These are phyloP conservation scores for Boletus rubropictus DNA, from an alignment of 768 basidiomycete genomes.

Conservation along the genomic window DNA sequence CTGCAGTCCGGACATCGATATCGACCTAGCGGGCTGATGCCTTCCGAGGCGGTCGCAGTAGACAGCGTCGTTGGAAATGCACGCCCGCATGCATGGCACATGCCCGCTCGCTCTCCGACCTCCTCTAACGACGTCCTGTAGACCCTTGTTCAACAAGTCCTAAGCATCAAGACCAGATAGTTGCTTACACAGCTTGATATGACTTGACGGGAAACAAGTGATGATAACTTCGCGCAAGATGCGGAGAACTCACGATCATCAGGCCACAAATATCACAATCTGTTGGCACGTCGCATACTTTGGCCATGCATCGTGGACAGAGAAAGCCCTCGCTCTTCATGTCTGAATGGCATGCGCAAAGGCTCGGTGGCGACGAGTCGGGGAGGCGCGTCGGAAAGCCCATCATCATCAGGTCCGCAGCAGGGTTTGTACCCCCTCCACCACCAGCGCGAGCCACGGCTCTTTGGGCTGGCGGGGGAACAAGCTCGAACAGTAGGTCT, in stretches of 20 bases:
- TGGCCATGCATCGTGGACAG: slow-evolving; percentile 88
- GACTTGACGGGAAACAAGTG: slow-evolving; percentile 92
- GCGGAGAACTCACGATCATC: slow-evolving; percentile 97
- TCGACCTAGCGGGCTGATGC: slow-evolving; percentile 77
- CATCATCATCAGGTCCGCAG: slow-evolving; percentile 97
- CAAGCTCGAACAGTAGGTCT: slow-evolving; percentile 90
- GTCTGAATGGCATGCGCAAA: slow-evolving; percentile 92
- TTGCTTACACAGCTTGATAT: slow-evolving; percentile 73
- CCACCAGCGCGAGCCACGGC: slow-evolving; percentile 44
- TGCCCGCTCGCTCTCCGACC: slow-evolving; percentile 28
- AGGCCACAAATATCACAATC: slow-evolving; percentile 96
- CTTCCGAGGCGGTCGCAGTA: slow-evolving; percentile 43
- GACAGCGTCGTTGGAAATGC: slow-evolving; percentile 50
- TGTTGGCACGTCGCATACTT: slow-evolving; percentile 96
- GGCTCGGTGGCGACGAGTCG: slow-evolving; percentile 69
- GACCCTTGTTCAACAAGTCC: background rate
- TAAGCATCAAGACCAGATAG: slow-evolving; percentile 1
- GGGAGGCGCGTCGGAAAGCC: slow-evolving; percentile 94
- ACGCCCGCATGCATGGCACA: slow-evolving; percentile 78
- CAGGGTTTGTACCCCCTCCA: slow-evolving; percentile 47
- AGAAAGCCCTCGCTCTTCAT: slow-evolving; percentile 91
- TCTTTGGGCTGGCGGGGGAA: slow-evolving; percentile 88
- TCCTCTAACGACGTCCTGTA: slow-evolving; percentile 39
- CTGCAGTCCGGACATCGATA: slow-evolving; percentile 86
- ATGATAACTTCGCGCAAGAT: slow-evolving; percentile 92